A percentile compares a stretch with the other conserved stretches of the same genome.
Evolutionary conservation across 148 eudicot genomes (phyloP).

Genomic region (Rhododendron ferrugineum): DNA sequence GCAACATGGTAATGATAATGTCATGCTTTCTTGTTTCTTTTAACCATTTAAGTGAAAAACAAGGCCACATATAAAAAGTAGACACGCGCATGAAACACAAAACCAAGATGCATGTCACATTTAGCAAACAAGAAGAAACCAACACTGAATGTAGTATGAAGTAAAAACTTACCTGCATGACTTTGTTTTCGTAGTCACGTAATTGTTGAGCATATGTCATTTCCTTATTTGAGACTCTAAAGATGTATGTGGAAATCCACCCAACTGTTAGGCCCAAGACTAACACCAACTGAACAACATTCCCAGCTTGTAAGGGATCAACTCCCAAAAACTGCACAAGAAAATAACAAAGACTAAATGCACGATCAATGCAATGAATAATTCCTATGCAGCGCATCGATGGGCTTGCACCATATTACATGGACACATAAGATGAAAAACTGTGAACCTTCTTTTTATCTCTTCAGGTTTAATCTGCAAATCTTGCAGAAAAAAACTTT

Average conservation of each 20-base stretch:
- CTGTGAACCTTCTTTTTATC: background rate
- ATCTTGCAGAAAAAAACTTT: background rate
- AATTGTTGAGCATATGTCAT: constrained; percentile 97
- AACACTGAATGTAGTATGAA: background rate
- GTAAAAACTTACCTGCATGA: constrained; percentile 63
- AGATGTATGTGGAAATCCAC: constrained; percentile 90
- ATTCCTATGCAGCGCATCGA: background rate
- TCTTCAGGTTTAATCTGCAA: background rate
- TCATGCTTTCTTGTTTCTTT: too few species aligned
- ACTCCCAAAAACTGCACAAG: constrained; percentile 64
- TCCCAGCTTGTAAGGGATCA: constrained; percentile 94
- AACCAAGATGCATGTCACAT: background rate
- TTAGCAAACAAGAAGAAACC: background rate
- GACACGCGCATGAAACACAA: background rate
- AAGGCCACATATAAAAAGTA: background rate
- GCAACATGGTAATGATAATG: background rate
- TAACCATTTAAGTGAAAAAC: background rate
- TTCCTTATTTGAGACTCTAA: constrained; percentile 92
- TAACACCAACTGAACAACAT: constrained; percentile 80
- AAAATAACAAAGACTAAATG: constrained; percentile 1
- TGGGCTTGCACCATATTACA: background rate
- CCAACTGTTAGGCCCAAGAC: constrained; percentile 93
- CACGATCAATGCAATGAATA: background rate
- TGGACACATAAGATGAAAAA: background rate
- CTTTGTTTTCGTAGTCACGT: constrained; percentile 91